These are phyloP conservation scores for Aspergillus sp. DNA, from an alignment of 2,329 filamentous ascomycete genomes.

Conservation along the genomic window DNA sequence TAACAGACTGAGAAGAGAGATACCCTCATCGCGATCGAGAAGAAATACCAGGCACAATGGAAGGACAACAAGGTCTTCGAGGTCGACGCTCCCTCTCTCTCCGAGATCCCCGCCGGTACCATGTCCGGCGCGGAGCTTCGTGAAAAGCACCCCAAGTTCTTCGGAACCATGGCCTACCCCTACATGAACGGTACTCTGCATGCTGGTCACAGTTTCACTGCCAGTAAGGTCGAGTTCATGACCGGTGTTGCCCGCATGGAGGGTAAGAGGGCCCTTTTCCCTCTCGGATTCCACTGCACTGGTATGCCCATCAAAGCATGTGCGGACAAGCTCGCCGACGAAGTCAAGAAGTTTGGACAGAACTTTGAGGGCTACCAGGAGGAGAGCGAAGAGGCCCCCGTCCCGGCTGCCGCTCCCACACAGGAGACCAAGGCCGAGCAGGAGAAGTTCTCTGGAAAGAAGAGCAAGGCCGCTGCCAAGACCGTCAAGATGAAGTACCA, in stretches of 20 bases:
- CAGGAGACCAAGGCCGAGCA: slow-evolving; percentile 71
- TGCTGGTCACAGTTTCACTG: slow-evolving; percentile 87
- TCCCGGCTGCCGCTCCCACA: slow-evolving; percentile 56
- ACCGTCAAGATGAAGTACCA: slow-evolving; percentile 92
- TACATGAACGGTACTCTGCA: slow-evolving; percentile 89
- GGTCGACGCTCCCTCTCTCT: slow-evolving; percentile 72
- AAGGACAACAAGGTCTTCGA: slow-evolving; percentile 74
- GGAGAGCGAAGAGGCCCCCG: slow-evolving; percentile 51
- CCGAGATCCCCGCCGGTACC: slow-evolving; percentile 71
- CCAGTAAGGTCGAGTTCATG: slow-evolving; percentile 89
- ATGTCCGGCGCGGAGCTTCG: slow-evolving; percentile 71
- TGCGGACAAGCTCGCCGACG: slow-evolving; percentile 87
- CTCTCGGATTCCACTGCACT: slow-evolving; percentile 91
- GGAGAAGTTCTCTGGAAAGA: slow-evolving; percentile 87
- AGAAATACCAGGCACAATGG: slow-evolving; percentile 89
- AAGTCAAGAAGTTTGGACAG: slow-evolving; percentile 82
- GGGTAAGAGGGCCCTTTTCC: slow-evolving; percentile 81
- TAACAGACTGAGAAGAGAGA: slow-evolving; percentile 28
- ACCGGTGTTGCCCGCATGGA: slow-evolving; percentile 84
- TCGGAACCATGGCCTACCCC: slow-evolving; percentile 71
- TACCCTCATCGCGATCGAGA: slow-evolving; percentile 53
- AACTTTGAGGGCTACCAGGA: slow-evolving; percentile 75
- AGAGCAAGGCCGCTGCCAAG: slow-evolving; percentile 88
- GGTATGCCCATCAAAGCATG: slow-evolving; percentile 98
- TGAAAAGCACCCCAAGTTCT: slow-evolving; percentile 83